These are phyloP conservation scores for Colletotrichum kahawae DNA, from an alignment of 2,329 filamentous ascomycete genomes.

Conservation along the genomic window DNA sequence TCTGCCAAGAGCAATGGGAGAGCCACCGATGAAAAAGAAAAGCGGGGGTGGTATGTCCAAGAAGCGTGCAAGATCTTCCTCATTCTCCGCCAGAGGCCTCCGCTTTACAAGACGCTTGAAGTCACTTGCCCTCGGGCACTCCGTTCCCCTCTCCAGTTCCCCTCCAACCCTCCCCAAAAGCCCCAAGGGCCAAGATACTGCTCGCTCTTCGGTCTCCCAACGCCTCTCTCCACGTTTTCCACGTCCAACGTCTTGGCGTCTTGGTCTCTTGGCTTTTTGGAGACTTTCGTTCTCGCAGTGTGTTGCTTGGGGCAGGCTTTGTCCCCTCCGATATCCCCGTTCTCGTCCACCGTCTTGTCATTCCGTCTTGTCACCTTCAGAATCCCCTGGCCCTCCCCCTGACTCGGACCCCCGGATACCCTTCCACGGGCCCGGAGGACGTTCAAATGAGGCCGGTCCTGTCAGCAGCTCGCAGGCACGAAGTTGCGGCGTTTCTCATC, in stretches of 20 bases:
- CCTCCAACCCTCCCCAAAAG: not conserved
- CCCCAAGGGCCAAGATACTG: not conserved
- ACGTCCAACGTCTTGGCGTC: not conserved
- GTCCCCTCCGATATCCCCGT: not conserved
- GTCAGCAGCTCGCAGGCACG: not conserved
- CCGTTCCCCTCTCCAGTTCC: not conserved
- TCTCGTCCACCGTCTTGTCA: conserved; percentile 6
- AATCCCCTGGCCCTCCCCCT: conserved; percentile 1
- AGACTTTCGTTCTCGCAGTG: not conserved
- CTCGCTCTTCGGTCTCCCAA: not conserved
- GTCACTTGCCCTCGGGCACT: conserved; percentile 11
- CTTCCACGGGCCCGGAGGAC: conserved; percentile 16
- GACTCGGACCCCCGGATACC: conserved; percentile 10
- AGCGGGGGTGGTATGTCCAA: not conserved
- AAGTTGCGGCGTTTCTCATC: not conserved
- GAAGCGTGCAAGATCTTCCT: conserved; percentile 16
- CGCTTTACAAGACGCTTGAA: conserved; percentile 4
- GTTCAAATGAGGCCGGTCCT: conserved; percentile 11
- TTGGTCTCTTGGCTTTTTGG: not conserved
- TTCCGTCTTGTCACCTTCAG: not conserved
- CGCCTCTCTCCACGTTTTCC: not conserved
- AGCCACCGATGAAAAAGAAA: conserved; percentile 11
- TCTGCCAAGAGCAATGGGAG: conserved; percentile 3
- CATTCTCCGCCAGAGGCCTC: conserved; percentile 21
- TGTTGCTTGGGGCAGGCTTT: not conserved